These are phyloP conservation scores for Mortierella sp. DNA, from an alignment of 371 early-diverging fungal genomes.

Conservation along the genomic window DNA sequence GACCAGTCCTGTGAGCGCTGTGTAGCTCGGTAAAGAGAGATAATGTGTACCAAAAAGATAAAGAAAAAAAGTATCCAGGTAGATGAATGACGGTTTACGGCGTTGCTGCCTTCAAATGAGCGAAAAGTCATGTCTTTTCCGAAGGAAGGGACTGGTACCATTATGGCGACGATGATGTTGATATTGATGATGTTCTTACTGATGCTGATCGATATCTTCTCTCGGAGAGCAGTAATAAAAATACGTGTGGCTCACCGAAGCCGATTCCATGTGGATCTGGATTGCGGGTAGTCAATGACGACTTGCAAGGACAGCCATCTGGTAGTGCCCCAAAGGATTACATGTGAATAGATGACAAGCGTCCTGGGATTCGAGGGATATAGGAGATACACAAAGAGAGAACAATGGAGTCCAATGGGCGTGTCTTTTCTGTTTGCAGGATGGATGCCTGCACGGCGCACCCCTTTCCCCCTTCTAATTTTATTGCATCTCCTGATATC, in stretches of 20 bases:
- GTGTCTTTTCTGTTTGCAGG: background rate
- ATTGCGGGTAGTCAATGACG: background rate
- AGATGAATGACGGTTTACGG: background rate
- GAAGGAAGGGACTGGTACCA: background rate
- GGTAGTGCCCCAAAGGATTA: background rate
- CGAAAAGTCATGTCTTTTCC: background rate
- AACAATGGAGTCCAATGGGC: background rate
- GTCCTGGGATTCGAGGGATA: background rate
- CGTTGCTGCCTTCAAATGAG: background rate
- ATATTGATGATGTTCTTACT: too few relatives aligned
- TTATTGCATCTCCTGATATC: conserved; percentile 5
- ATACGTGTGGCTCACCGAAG: background rate
- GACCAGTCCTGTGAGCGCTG: too few relatives aligned
- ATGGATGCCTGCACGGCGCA: conserved; percentile 4
- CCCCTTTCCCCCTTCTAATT: conserved; percentile 6
- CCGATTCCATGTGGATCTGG: background rate
- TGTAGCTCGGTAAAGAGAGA: too few relatives aligned
- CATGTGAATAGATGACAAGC: background rate
- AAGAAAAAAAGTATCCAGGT: background rate
- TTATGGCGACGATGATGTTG: background rate
- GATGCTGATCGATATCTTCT: background rate
- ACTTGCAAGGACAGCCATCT: conserved; percentile 1
- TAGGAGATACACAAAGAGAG: conserved; percentile 1
- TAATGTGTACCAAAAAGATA: background rate
- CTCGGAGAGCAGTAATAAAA: background rate